Conservation (phyloP, 768 basidiomycete species). For the Butyriboletus loyo region DNA sequence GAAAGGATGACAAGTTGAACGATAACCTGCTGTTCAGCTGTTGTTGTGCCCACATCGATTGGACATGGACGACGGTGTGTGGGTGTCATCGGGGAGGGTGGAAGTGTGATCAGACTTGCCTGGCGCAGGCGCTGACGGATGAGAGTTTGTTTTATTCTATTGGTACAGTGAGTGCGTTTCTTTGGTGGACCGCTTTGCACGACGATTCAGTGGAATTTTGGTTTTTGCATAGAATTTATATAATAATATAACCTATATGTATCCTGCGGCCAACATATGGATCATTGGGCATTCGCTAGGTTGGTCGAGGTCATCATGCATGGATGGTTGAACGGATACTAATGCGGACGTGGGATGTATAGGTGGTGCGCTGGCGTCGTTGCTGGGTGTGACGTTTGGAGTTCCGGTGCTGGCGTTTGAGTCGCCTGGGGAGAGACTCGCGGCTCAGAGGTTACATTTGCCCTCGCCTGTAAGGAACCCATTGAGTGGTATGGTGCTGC, state of each 20-base stretch:
- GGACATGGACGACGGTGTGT: slow-evolving; percentile 93
- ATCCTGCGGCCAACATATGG: slow-evolving; percentile 90
- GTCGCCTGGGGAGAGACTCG: slow-evolving; percentile 82
- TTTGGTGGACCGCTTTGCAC: neutral
- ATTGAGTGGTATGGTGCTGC: neutral
- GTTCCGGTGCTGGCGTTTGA: slow-evolving; percentile 86
- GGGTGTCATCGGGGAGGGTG: slow-evolving; percentile 78
- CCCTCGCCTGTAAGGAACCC: slow-evolving; percentile 66
- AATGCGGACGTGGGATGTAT: slow-evolving; percentile 20
- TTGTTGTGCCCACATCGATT: slow-evolving; percentile 90
- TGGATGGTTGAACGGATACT: slow-evolving; percentile 4
- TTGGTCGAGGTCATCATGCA: slow-evolving; percentile 35
- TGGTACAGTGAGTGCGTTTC: slow-evolving; percentile 62
- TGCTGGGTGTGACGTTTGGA: slow-evolving; percentile 88
- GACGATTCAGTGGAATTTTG: neutral
- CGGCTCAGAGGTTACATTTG: slow-evolving; percentile 77
- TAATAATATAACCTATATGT: slow-evolving; percentile 91
- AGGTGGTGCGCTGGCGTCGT: slow-evolving; percentile 69
- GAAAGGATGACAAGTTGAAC: slow-evolving; percentile 88
- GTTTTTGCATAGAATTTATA: slow-evolving; percentile 70
- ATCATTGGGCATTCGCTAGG: slow-evolving; percentile 71
- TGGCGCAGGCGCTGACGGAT: slow-evolving; percentile 69
- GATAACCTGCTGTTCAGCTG: slow-evolving; percentile 93
- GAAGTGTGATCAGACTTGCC: slow-evolving; percentile 78
- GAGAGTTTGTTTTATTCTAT: slow-evolving; percentile 89